Percentiles rank a stretch among this genome's conserved stretches.
phyloP scores from a whole-genome alignment of 2,329 filamentous ascomycete genomes.

The Aspergillus puulaauensis region DNA sequence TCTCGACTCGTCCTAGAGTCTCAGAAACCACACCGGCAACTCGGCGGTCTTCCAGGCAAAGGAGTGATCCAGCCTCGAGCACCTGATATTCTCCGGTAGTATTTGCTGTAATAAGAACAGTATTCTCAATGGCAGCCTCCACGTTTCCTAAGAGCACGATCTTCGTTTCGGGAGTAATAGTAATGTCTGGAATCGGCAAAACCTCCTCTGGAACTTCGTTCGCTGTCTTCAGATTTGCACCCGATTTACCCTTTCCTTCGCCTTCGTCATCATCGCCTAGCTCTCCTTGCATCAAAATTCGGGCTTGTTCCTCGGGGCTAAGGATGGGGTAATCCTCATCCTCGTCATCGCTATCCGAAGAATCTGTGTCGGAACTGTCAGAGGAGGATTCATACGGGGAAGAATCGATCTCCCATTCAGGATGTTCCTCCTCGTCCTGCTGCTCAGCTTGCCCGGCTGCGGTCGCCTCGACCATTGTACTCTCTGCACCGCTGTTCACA shows the following conservation, averaged over 20 bases:
- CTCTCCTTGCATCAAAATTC: slow-evolving; percentile 81
- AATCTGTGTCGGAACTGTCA: slow-evolving; percentile 61
- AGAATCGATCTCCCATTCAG: slow-evolving; percentile 84
- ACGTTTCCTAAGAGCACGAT: slow-evolving; percentile 74
- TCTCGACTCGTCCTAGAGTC: slow-evolving; percentile 79
- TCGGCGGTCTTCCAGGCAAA: slow-evolving; percentile 73
- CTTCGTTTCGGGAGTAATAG: slow-evolving; percentile 73
- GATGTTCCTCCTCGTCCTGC: slow-evolving; percentile 51
- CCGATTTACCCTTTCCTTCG: slow-evolving; percentile 49
- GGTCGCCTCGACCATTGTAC: slow-evolving; percentile 9
- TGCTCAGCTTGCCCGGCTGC: slow-evolving; percentile 14
- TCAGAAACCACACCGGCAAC: slow-evolving; percentile 83
- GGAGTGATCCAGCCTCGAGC: slow-evolving; percentile 76
- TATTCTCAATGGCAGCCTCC: slow-evolving; percentile 74
- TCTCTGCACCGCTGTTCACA: slow-evolving; percentile 4
- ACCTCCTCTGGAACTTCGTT: slow-evolving; percentile 70
- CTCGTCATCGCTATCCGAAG: slow-evolving; percentile 56
- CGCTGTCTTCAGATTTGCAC: slow-evolving; percentile 67
- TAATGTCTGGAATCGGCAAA: slow-evolving; percentile 73
- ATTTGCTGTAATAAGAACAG: slow-evolving; percentile 74
- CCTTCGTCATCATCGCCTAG: slow-evolving; percentile 77
- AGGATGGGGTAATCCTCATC: slow-evolving; percentile 68
- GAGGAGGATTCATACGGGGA: slow-evolving; percentile 70
- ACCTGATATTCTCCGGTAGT: slow-evolving; percentile 80
- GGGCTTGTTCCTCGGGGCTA: slow-evolving; percentile 77